Evolutionary conservation across 2,329 filamentous ascomycete species (phyloP).

Genomic region (Neoarthrinium moseri): DNA sequence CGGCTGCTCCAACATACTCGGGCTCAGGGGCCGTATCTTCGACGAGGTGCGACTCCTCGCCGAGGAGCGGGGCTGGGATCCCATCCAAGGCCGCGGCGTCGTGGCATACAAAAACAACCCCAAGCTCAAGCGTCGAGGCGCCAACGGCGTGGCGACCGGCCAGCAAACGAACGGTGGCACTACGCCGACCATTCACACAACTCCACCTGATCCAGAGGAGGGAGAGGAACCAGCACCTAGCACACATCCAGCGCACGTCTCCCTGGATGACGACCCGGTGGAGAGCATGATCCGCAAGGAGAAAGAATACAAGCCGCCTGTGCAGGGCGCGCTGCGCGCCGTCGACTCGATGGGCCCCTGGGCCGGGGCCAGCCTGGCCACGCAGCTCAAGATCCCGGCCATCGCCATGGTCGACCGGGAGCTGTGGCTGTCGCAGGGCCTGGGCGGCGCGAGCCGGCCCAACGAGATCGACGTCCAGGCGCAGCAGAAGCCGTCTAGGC

Average conservation of each 20-base stretch:
- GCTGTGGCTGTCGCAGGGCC: conserved; percentile 66
- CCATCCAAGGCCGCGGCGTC: conserved; percentile 68
- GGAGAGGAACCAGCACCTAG: conserved; percentile 19
- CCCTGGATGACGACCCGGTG: conserved; percentile 55
- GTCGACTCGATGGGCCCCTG: conserved; percentile 71
- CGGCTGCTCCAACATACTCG: conserved; percentile 74
- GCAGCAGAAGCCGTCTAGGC: conserved; percentile 46
- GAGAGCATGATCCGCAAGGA: conserved; percentile 53
- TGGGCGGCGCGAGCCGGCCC: conserved; percentile 58
- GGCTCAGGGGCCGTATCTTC: conserved; percentile 74
- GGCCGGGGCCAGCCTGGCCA: conserved; percentile 70
- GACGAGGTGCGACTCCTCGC: conserved; percentile 71
- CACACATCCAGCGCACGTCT: conserved; percentile 39
- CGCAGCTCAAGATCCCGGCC: conserved; percentile 66
- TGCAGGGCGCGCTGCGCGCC: conserved; percentile 62
- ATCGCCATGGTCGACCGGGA: conserved; percentile 72
- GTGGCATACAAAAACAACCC: conserved; percentile 50
- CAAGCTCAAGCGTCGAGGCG: conserved; percentile 39
- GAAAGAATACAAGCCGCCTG: conserved; percentile 34
- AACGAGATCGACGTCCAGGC: conserved; percentile 58
- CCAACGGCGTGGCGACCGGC: conserved; percentile 23
- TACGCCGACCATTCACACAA: conserved; percentile 16
- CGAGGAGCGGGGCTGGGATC: conserved; percentile 71
- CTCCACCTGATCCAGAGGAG: neutral
- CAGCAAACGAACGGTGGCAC: conserved; percentile 14